Evolutionary conservation across 257 asterid genomes (phyloP), one percentile per base, ranked within the genome.

Genomic region (Penstemon newberryi): DNA sequence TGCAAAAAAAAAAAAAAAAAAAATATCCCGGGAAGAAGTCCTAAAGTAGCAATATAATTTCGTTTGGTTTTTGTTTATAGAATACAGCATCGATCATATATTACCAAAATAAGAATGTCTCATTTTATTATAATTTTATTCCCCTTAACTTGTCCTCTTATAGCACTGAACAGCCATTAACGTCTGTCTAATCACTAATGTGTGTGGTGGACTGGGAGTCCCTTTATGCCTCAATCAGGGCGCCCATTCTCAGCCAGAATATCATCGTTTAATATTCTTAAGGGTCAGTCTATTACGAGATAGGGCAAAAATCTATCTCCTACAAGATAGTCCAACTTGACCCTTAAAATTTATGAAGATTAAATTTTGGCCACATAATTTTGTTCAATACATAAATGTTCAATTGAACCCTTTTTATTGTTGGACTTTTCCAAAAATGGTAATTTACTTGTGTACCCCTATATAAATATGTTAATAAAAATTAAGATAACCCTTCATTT

Each of bases 151-250:
- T 36, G 55, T 66, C 18, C 4, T 46, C 7, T 58, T 65, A 36
- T 64, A 25, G 33, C 65, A 71, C 60, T 46, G 4, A 37, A 52
- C 69, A 41, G 49, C 41, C 50, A 13, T 56, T 45, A 3, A 7
- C 37, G 55, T 41, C 63, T 59, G 71, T 56, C 66, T 60, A 49
- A 25, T 25, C 33, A 25, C 33, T 1, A 25, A 1, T 66, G 69
- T 65, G 59, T 63, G 57, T 81, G 81, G 86, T 85, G 91, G 91
- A 43, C 9, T 5, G 25, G 38, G 10, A 79, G 71, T 65, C 73
- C 81, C 85, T 87, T 81, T 87, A 77, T 78, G 66, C 89, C 66
- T 71, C 54, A 59, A 56, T 56, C 78, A 57, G 25, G 47, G 39
- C 41, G 76, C 63, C 40, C 64, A 70, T 65, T 56, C 52, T 56